These are phyloP conservation scores for Dothidotthia symphoricarpi DNA, from an alignment of 2,329 filamentous ascomycete genomes.

Conservation along the genomic window DNA sequence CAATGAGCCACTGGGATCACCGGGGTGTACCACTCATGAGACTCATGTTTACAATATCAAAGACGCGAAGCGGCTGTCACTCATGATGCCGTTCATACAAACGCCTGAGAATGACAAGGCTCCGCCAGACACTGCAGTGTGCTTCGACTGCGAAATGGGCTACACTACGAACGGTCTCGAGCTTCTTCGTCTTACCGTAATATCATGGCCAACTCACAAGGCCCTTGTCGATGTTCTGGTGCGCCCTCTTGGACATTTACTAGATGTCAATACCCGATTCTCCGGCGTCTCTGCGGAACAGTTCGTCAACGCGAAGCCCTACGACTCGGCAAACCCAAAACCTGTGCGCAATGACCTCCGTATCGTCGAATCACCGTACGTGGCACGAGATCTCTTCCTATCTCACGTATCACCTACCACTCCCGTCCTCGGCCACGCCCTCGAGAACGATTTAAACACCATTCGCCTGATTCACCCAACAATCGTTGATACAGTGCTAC, in stretches of 20 bases:
- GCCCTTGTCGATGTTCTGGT: slow-evolving; percentile 82
- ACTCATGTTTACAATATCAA: slow-evolving; percentile 87
- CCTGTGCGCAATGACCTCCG: slow-evolving; percentile 50
- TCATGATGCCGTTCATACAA: slow-evolving; percentile 73
- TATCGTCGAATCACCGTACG: slow-evolving; percentile 72
- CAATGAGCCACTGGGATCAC: slow-evolving; percentile 68
- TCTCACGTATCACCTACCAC: slow-evolving; percentile 71
- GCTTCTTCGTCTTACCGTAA: slow-evolving; percentile 82
- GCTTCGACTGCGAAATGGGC: slow-evolving; percentile 97
- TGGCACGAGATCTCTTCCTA: slow-evolving; percentile 76
- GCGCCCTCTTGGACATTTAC: slow-evolving; percentile 73
- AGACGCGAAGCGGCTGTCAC: slow-evolving; percentile 71
- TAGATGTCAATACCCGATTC: slow-evolving; percentile 90
- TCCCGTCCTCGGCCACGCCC: slow-evolving; percentile 84
- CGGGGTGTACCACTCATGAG: slow-evolving; percentile 69
- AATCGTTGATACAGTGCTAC: slow-evolving; percentile 79
- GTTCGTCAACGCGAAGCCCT: slow-evolving; percentile 60
- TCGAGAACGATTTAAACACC: slow-evolving; percentile 93
- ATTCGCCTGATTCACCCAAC: slow-evolving; percentile 80
- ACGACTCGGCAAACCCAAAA: slow-evolving; percentile 27
- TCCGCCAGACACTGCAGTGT: slow-evolving; percentile 59
- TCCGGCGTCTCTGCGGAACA: slow-evolving; percentile 82
- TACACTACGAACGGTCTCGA: slow-evolving; percentile 89
- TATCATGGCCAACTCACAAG: slow-evolving; percentile 77
- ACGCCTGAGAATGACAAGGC: slow-evolving; percentile 66